phyloP scores from a whole-genome alignment of 225 moss, liverwort and hornwort genomes.

The Sphagnum contortum region DNA sequence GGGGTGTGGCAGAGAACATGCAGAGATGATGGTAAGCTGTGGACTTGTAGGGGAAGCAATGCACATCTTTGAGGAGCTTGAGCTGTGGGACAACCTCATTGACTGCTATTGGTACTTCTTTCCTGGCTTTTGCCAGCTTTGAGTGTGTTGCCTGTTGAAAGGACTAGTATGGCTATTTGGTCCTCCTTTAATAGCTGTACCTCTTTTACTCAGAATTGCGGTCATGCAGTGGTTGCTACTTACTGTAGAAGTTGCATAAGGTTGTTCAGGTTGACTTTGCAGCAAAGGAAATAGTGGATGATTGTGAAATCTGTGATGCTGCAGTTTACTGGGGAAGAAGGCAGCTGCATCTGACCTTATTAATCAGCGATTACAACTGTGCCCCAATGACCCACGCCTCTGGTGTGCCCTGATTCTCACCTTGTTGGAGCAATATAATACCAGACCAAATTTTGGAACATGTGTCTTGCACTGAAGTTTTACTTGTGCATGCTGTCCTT shows the following conservation, averaged over 20 bases:
- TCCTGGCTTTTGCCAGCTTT: neutral
- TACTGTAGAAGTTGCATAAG: too few species aligned
- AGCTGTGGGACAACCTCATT: conserved; percentile 96
- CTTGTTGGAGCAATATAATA: too few species aligned
- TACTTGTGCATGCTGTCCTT: too few species aligned
- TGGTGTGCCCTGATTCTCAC: conserved; percentile 35
- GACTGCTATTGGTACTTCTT: conserved; percentile 78
- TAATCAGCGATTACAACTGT: conserved; percentile 63
- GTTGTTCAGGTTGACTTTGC: too few species aligned
- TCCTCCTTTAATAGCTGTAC: too few species aligned
- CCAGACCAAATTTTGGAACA: too few species aligned
- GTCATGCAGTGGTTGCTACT: too few species aligned
- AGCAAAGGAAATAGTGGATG: too few species aligned
- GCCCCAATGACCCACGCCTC: conserved; percentile 84
- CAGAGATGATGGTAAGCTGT: conserved; percentile 95
- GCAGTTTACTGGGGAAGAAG: conserved; percentile 88
- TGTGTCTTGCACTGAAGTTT: too few species aligned
- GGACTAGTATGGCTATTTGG: too few species aligned
- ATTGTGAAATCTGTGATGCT: conserved; percentile 4
- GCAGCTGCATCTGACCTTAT: conserved; percentile 85
- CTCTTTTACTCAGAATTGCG: too few species aligned
- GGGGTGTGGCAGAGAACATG: conserved; percentile 69
- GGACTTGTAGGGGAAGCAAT: conserved; percentile 96
- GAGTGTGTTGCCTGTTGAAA: neutral
- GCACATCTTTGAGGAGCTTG: conserved; percentile 85